Evolutionary conservation across 768 basidiomycete genomes (phyloP), one percentile per base, ranked within the genome.

Genomic region (Pulveroboletus sp.): DNA sequence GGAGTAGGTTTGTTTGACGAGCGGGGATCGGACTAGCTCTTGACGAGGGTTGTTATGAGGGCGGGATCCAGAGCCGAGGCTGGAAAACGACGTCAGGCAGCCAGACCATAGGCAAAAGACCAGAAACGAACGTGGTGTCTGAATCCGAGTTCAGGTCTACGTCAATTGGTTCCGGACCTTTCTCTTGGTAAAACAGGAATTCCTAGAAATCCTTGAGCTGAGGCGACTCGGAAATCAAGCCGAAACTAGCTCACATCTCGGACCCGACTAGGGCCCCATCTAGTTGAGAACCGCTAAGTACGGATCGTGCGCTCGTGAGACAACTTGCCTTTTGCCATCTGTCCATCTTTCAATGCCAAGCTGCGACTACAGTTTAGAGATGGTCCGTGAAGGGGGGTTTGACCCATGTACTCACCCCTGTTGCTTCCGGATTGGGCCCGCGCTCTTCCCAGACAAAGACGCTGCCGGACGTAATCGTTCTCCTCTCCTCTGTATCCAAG

Each of bases 391-490:
- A 40, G 17, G 37, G 30, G 46, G 49, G 4, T 41, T 46, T 33
- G 48, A 40, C 46, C 11, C 32, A 48, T 33, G 37, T 35, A 70
- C 78, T 61, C 62, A 87, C 83, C 52, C 84, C 84, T 41, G 79
- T 80, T 27, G 80, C 75, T 53, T 86, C 86, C 43, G 81, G 67
- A 54, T 79, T 80, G 13, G 83, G 76, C 6, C 82, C 82, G 49
- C 88, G 76, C 64, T 91, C 89, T 62, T 90, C 86, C 88, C 89
- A 91, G 35, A 91, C 86, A 56, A 81, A 91, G 31, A 90, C 82
- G 50, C 78, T 80, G 13, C 89, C 88, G 1, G 86, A 78, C n/a
- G 71, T 57, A 43, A 90, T 86, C 36, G 74, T 70, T 10, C 86
- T 76, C 35, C 87, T 75, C 63, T 90, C 88, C 46, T 87, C 86